phyloP scores from a whole-genome alignment of 2,329 filamentous ascomycete genomes.

The Fusarium subglutinans region DNA sequence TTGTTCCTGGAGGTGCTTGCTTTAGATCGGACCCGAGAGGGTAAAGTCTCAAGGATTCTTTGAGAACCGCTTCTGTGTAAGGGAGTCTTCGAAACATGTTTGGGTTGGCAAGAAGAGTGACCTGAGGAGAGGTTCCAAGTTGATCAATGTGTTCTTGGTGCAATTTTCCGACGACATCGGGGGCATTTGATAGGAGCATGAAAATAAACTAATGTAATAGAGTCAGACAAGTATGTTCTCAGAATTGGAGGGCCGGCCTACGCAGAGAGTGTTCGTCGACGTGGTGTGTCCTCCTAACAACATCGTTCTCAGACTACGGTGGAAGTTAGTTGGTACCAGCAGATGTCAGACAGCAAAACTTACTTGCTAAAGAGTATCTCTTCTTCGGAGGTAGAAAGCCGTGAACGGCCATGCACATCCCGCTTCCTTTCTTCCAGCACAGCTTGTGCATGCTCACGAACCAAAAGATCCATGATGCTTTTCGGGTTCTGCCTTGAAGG shows the following conservation, averaged over 20 bases:
- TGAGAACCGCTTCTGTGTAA: conserved; percentile 23
- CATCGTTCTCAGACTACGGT: conserved; percentile 3
- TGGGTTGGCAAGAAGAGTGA: background rate
- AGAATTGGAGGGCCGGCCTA: background rate
- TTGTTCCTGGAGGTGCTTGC: background rate
- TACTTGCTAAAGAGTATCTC: background rate
- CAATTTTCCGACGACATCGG: conserved; percentile 1
- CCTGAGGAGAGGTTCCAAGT: background rate
- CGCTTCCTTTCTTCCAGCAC: background rate
- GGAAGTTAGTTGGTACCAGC: background rate
- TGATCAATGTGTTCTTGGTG: conserved; percentile 7
- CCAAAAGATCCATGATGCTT: conserved; percentile 23
- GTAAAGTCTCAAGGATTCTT: conserved; percentile 11
- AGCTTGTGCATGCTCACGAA: conserved; percentile 1
- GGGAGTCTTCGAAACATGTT: background rate
- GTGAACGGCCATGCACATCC: fast-evolving
- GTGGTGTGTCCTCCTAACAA: conserved; percentile 24
- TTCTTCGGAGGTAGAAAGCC: background rate
- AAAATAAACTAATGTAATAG: background rate
- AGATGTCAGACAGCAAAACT: background rate
- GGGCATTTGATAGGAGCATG: conserved; percentile 13
- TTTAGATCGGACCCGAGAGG: conserved; percentile 6
- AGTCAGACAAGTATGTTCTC: background rate
- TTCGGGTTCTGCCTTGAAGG: conserved; percentile 9
- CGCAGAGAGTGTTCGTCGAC: conserved; percentile 3